A percentile compares a stretch with the other conserved stretches of the same genome.
phyloP scores from a whole-genome alignment of 2,329 filamentous ascomycete genomes.

The Chalaropsis ovoidea region DNA sequence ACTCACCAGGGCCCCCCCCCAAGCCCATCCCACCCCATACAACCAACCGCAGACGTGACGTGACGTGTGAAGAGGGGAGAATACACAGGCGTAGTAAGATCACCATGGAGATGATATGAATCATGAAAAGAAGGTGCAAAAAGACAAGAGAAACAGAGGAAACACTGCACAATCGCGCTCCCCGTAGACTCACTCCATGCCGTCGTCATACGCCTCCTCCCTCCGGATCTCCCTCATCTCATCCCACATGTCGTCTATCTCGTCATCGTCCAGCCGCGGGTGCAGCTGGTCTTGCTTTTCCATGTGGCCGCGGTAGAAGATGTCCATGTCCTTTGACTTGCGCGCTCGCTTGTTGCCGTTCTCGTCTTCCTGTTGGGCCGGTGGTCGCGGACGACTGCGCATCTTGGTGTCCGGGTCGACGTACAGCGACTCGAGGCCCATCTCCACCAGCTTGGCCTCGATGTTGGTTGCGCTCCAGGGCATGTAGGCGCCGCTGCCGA shows the following conservation, averaged over 20 bases:
- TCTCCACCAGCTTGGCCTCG: slow-evolving; percentile 41
- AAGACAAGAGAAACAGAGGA: background rate
- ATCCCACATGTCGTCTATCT: background rate
- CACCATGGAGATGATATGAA: too few relatives aligned
- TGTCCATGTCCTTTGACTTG: background rate
- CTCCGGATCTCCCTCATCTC: background rate
- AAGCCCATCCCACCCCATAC: too few relatives aligned
- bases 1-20: background rate
- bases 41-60: too few relatives aligned
- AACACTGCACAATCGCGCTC: background rate
- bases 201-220: background rate
- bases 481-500: slow-evolving; percentile 41
- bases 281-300: background rate
- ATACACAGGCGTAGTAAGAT: too few relatives aligned
- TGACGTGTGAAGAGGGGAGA: too few relatives aligned
- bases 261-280: background rate
- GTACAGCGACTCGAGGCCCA: slow-evolving; percentile 38
- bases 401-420: background rate
- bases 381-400: slow-evolving; percentile 25
- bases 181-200: background rate
- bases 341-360: background rate
- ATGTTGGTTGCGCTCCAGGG: slow-evolving; percentile 43
- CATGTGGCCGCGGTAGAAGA: background rate
- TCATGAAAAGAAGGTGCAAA: background rate
- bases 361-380: slow-evolving; percentile 28